These are phyloP conservation scores for Albophoma yamanashiensis DNA, from an alignment of 2,329 filamentous ascomycete species.

Conservation along the genomic window DNA sequence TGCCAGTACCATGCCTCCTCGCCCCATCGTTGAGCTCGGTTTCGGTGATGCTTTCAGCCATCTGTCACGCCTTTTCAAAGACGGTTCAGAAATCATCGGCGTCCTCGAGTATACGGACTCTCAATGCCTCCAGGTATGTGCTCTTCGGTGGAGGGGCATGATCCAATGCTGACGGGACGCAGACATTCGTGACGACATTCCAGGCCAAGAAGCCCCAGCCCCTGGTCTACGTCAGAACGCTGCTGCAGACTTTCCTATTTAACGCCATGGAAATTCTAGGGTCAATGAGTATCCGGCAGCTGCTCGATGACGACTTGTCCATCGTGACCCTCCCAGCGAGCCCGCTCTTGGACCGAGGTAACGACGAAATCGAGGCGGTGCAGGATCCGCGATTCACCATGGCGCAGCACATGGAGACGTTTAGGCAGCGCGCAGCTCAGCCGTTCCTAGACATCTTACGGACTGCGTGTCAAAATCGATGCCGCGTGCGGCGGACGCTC, in stretches of 20 bases:
- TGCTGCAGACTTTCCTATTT: conserved; percentile 68
- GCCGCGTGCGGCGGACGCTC: conserved; percentile 79
- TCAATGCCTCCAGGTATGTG: conserved; percentile 56
- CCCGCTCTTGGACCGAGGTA: conserved; percentile 58
- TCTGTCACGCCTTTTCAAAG: conserved; percentile 59
- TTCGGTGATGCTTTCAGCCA: conserved; percentile 62
- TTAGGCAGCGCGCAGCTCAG: conserved; percentile 49
- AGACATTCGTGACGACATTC: conserved; percentile 67
- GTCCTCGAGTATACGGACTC: conserved; percentile 59
- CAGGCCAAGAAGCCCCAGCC: conserved; percentile 74
- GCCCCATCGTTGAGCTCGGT: conserved; percentile 72
- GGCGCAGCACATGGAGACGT: conserved; percentile 61
- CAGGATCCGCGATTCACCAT: conserved; percentile 66
- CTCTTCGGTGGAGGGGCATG: background rate
- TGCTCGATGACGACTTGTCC: conserved; percentile 75
- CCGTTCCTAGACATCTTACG: conserved; percentile 78
- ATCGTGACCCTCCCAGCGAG: conserved; percentile 65
- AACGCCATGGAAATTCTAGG: conserved; percentile 61
- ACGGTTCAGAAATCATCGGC: conserved; percentile 58
- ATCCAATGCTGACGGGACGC: background rate
- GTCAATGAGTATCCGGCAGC: conserved; percentile 55
- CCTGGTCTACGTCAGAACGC: conserved; percentile 69
- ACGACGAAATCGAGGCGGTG: conserved; percentile 66
- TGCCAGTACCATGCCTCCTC: conserved; percentile 85
- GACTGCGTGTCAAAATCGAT: conserved; percentile 80